A percentile compares a stretch with the other conserved stretches of the same genome.
Conservation (phyloP, 139 green algal species). For the Tetratostichococcus sp. region DNA sequence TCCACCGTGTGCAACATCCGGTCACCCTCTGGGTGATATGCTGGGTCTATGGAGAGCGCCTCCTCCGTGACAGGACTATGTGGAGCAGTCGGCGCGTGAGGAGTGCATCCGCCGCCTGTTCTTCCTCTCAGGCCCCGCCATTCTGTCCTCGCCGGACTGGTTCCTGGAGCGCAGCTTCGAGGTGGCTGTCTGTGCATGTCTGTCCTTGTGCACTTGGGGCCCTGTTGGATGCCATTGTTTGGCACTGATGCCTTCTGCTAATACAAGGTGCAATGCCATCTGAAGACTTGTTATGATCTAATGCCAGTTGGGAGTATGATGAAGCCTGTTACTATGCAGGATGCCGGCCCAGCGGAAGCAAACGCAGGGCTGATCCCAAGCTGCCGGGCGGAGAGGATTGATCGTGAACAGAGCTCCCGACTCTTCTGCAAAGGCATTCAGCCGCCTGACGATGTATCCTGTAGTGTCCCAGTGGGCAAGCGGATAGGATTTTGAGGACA, state of each 20-base stretch:
- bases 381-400: slow-evolving; percentile 35
- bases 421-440: slow-evolving; percentile 77
- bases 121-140: not conserved
- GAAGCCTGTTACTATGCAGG: no score
- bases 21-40: no score
- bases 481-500: slow-evolving; percentile 73
- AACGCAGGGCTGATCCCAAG: slow-evolving; percentile 38
- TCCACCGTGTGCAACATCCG: slow-evolving; percentile 23
- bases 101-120: slow-evolving; percentile 54
- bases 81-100: slow-evolving; percentile 50
- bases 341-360: not conserved
- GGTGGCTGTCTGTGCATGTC: slow-evolving; percentile 11
- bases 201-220: no score
- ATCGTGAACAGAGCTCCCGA: slow-evolving; percentile 74
- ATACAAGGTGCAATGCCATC: no score
- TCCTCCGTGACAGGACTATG: slow-evolving; percentile 47
- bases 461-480: slow-evolving; percentile 51
- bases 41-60: slow-evolving; percentile 30
- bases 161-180: slow-evolving; percentile 32
- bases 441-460: slow-evolving; percentile 29
- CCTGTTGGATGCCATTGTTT: no score
- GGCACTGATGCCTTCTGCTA: no score
- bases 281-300: no score
- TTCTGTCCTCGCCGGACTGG: not conserved
- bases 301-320: no score